These are phyloP conservation scores for Melocanna baccifera DNA, from an alignment of 176 grass and related monocot genomes.

Conservation along the genomic window DNA sequence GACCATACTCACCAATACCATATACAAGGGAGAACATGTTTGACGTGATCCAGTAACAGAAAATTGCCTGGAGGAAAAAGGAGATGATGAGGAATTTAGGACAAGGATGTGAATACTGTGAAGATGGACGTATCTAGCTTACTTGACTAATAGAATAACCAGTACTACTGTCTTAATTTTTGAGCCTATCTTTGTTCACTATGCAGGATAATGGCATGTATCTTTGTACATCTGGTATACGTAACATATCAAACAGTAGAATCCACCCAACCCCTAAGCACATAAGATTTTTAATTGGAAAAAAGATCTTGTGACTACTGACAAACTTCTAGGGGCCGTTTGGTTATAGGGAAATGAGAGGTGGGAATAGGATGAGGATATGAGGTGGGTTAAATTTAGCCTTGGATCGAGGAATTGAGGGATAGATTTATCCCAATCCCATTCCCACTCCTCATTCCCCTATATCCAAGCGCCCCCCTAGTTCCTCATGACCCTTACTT, in stretches of 20 bases:
- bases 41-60: slow-evolving; percentile 93
- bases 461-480: not conserved
- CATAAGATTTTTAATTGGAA: not conserved
- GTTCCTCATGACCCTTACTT: not conserved
- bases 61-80: slow-evolving; percentile 57
- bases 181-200: not conserved
- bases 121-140: slow-evolving; percentile 7
- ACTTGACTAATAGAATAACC: not conserved
- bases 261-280: not conserved
- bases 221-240: not conserved
- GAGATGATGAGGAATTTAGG: slow-evolving; percentile 16
- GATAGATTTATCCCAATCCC: no score
- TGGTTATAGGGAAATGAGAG: no score
- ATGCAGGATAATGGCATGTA: not conserved
- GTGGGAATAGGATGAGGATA: no score
- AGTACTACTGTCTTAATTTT: not conserved
- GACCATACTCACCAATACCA: slow-evolving; percentile 66
- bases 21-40: slow-evolving; percentile 66
- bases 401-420: no score
- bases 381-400: no score
- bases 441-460: no score
- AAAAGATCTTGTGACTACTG: not conserved
- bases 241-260: not conserved
- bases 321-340: not conserved
- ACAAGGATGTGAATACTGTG: slow-evolving; percentile 10